Base-by-base conservation (phyloP, 2,329 filamentous ascomycete genomes). In the Aspergillus novofumigatus region DNA sequence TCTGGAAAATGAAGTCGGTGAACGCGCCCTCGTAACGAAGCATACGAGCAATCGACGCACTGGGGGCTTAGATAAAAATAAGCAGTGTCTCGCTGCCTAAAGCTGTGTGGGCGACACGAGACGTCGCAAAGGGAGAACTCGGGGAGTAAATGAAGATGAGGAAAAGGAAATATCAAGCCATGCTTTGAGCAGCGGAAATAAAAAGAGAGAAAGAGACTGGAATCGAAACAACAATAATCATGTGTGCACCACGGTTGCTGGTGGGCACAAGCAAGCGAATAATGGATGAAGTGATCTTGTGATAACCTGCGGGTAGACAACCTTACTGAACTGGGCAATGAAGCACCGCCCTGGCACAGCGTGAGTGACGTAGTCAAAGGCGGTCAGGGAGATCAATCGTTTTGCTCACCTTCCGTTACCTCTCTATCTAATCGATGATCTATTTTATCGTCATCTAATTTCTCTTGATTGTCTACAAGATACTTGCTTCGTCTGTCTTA, bases 141-240 rank as follows among this genome's bases (percentile, higher is more conserved):
- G 25, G 38, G 17, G n/a, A 51, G 38, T 11, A 44, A 38, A 44
- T 23, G 26, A 42, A 49, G 42, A 55, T 8, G 20, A 35, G 42
- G 52, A 53, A 29, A 42, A 57, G 44, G 42, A 20, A 20, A 52
- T 44, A 49, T 25, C 49, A 52, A 52, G 49, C 54, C 53, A 54
- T 55, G 41, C n/a, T 21, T 23, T 7, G 32, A 17, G 32, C 14
- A 17, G 32, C 17, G 14, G 32, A 38, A n/a, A 17, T 17, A 6
- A 49, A 21, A 21, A 28, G 21, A 49, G 45, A 49, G 45, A 17
- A 28, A 26, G 47, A 26, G 5, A 17, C 14, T 2, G 14, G 32
- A 38, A 38, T 17, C 6, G 14, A n/a, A 17, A 38, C 14, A 38
- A 38, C 32, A 35, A 35, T 17, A 38, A 38, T 38, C 32, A 20